A percentile compares a stretch with the other conserved stretches of the same genome.
These are phyloP conservation scores for Fusarium nanum DNA, from an alignment of 2,329 filamentous ascomycete genomes.

Conservation along the genomic window DNA sequence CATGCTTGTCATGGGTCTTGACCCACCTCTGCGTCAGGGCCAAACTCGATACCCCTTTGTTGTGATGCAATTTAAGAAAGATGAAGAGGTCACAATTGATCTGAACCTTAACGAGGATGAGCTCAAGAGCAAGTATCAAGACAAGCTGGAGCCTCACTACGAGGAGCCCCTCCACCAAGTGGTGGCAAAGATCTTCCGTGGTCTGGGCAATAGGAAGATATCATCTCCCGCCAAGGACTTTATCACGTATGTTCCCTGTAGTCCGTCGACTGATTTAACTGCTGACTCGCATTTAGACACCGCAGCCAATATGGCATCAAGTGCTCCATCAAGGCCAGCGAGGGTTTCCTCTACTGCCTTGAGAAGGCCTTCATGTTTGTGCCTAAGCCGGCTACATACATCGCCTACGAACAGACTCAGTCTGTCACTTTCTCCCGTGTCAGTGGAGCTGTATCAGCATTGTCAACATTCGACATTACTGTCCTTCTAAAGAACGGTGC, in stretches of 20 bases:
- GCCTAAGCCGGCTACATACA: constrained; percentile 96
- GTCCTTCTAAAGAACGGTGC: constrained; percentile 89
- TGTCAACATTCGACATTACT: constrained; percentile 96
- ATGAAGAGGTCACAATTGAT: constrained; percentile 96
- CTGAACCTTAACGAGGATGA: constrained; percentile 95
- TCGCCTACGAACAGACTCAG: constrained; percentile 91
- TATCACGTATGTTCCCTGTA: constrained; percentile 67
- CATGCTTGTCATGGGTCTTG: constrained; percentile 92
- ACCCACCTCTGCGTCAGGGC: constrained; percentile 94
- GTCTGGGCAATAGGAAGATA: constrained; percentile 93
- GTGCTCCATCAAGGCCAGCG: constrained; percentile 99
- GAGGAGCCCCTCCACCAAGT: constrained; percentile 94
- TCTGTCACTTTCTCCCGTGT: constrained; percentile 96
- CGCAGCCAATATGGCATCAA: constrained; percentile 96
- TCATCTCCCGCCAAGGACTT: constrained; percentile 95
- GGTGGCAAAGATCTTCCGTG: constrained; percentile 94
- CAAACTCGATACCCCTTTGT: constrained; percentile 98
- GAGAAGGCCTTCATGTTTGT: constrained; percentile 99
- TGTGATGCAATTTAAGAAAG: constrained; percentile 98
- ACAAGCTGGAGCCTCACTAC: constrained; percentile 88
- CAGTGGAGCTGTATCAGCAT: constrained; percentile 90
- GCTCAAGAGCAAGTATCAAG: constrained; percentile 85
- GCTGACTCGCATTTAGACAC: constrained; percentile 67
- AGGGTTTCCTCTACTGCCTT: constrained; percentile 95
- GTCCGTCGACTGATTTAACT: constrained; percentile 1